Conservation (phyloP, 352 stramenopile species). For the Globisporangium emineosum region DNA sequence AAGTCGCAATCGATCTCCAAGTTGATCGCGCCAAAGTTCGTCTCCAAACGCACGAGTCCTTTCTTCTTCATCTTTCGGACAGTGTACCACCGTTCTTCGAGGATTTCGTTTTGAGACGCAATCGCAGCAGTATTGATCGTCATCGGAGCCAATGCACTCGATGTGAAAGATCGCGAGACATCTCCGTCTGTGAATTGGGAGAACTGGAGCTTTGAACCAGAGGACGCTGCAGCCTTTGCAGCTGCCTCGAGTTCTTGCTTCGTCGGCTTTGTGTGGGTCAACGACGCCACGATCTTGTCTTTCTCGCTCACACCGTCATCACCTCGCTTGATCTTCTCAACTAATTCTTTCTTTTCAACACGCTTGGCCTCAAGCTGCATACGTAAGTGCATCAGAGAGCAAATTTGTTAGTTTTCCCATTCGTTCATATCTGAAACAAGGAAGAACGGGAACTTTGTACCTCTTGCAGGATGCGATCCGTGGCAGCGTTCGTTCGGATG, state of each 20-base stretch:
- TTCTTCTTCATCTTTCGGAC: constrained; percentile 94
- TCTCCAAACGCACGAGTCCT: constrained; percentile 95
- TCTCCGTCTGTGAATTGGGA: constrained; percentile 89
- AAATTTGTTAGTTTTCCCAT: not conserved
- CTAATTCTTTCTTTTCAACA: constrained; percentile 57
- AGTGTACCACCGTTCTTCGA: constrained; percentile 81
- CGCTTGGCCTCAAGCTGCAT: constrained; percentile 62
- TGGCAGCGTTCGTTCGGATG: constrained; percentile 83
- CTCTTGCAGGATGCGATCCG: constrained; percentile 79
- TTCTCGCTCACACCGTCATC: constrained; percentile 63
- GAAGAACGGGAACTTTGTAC: constrained; percentile 13
- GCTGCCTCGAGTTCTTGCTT: constrained; percentile 16
- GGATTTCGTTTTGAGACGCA: constrained; percentile 54
- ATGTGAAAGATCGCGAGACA: constrained; percentile 94
- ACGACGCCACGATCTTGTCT: constrained; percentile 70
- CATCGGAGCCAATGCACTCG: constrained; percentile 82
- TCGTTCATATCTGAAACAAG: not conserved
- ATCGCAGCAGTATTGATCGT: constrained; percentile 51
- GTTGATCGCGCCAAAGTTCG: constrained; percentile 93
- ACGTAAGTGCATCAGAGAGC: not conserved
- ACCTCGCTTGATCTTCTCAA: constrained; percentile 57
- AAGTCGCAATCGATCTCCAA: constrained; percentile 97
- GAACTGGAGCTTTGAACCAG: constrained; percentile 42
- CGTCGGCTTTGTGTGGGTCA: constrained; percentile 52
- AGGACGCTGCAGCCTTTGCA: constrained; percentile 6